These are phyloP conservation scores for Vitis hybrid DNA, from an alignment of 177 flowering plant species.

Conservation along the genomic window DNA sequence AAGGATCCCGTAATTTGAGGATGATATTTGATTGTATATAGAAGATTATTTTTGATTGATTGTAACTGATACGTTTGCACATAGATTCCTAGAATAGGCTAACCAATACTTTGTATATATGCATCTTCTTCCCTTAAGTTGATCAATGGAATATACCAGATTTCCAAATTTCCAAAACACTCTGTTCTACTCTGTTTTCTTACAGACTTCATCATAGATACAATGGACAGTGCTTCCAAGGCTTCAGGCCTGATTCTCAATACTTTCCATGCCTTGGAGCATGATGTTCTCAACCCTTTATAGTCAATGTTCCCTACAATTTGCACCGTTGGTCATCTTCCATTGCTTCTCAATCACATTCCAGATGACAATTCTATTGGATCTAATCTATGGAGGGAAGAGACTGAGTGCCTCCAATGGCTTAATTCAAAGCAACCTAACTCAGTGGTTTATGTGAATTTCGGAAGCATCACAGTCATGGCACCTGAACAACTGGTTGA, in stretches of 20 bases:
- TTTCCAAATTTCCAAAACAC: no score
- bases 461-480: slow-evolving; percentile 21
- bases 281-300: slow-evolving; percentile 12
- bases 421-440: slow-evolving; percentile 14
- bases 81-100: no score
- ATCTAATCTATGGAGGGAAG: slow-evolving; percentile 30
- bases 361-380: slow-evolving; percentile 4
- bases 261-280: slow-evolving; percentile 31
- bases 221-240: not conserved
- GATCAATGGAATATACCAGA: no score
- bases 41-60: no score
- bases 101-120: no score
- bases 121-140: no score
- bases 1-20: no score
- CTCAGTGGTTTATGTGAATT: slow-evolving; percentile 33
- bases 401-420: slow-evolving; percentile 21
- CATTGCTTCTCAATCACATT: slow-evolving; percentile 2
- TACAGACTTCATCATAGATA: not conserved
- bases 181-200: no score
- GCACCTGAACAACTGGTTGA: slow-evolving; percentile 19
- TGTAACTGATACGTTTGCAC: no score
- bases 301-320: slow-evolving; percentile 11
- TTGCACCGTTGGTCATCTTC: slow-evolving; percentile 22
- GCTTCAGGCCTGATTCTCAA: slow-evolving; percentile 22
- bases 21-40: no score